Base-by-base conservation (phyloP, 805 yeast species). In the Suhomyces tanzawaensis region DNA sequence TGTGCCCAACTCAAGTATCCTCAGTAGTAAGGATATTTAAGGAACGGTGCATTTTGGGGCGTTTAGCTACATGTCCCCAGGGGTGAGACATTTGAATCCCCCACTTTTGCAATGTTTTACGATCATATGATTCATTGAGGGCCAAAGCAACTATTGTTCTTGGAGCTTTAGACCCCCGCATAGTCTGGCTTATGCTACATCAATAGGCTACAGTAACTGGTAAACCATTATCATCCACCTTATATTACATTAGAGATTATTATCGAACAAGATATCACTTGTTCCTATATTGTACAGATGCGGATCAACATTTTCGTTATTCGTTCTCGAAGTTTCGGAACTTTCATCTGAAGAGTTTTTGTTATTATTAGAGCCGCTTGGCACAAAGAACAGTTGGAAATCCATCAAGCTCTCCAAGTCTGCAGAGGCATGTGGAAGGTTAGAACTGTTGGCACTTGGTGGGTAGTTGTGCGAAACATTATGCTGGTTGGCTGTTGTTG, bases 231-330 rank as follows among this genome's bases (percentile, higher is more conserved):
- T 24, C 27, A 7, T 12, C n/a, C 27, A 8, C 27, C 27, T 9
- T 24, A 22, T 13, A 31, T 31, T 22, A 27, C 19, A 14, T 8
- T 39, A 45, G 23, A 42, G 30, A 29, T 44, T 42, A 25, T 36
- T 37, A 29, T 35, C 45, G 27, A 41, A 46, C 31, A 44, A 36
- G 15, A 49, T 46, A 25, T 49, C 54, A 33, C 42, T 51, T 16
- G 49, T 33, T 7, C 51, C 53, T 14, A 42, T 42, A 35, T 41
- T 48, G 32, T 48, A 49, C 52, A 49, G 41, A 27, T 38, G 40
- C 19, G 43, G 45, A 25, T 49, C 51, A 19, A 37, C 36, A 17
- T 38, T 38, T 16, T 41, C 40, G 9, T 33, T 43, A 13, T 29
- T 25, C 8, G 35, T 15, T 5, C 22, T 29, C n/a, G 43, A 37